These are phyloP conservation scores for Talaromyces wortmannii DNA, from an alignment of 495 filamentous ascomycete genomes.

Conservation along the genomic window DNA sequence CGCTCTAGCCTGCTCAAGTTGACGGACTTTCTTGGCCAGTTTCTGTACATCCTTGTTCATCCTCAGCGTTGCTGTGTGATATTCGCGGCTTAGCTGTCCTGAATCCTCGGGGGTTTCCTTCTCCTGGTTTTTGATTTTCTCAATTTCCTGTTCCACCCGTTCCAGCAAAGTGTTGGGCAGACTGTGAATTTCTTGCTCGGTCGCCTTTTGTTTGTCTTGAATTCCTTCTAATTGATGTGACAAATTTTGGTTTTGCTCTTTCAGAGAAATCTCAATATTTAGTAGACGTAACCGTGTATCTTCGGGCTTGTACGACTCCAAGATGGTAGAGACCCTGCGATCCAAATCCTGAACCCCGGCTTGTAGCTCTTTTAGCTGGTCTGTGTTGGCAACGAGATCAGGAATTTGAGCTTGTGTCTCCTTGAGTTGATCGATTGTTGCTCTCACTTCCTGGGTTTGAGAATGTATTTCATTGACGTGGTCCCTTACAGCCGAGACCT, in stretches of 20 bases:
- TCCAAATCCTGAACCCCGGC: not conserved
- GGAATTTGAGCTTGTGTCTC: not conserved
- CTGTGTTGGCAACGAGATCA: not conserved
- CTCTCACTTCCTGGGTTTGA: not conserved
- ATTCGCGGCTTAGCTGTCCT: not conserved
- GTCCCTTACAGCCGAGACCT: not conserved
- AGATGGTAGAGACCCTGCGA: not conserved
- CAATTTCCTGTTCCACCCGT: not conserved
- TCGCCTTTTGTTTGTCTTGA: too few species aligned
- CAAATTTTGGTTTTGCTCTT: too few species aligned
- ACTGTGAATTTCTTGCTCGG: too few species aligned
- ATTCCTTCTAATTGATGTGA: too few species aligned
- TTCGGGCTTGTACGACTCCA: not conserved
- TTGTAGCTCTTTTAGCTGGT: not conserved
- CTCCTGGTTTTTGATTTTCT: not conserved
- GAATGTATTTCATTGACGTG: constrained; percentile 4
- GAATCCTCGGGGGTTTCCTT: not conserved
- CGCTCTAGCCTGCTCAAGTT: not conserved
- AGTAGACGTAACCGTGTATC: not conserved
- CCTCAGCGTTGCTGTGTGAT: not conserved
- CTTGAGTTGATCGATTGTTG: not conserved
- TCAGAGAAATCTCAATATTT: not conserved
- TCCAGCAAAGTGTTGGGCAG: not conserved
- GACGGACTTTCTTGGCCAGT: not conserved
- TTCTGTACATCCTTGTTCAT: not conserved